Conservation (phyloP, 2,329 filamentous ascomycete genomes). For the Fusarium torreyae region DNA sequence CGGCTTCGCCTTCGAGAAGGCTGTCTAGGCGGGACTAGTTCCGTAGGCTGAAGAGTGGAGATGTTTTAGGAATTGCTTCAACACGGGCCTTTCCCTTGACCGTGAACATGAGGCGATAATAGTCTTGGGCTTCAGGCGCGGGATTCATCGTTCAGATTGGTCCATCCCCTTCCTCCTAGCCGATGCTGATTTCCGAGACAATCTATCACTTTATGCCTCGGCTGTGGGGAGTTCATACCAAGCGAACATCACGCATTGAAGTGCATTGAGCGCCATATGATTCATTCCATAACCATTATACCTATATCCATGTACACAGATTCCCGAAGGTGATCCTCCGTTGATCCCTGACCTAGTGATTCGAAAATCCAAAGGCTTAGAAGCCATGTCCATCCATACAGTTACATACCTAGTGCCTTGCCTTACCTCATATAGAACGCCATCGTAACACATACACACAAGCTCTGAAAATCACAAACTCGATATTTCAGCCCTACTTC, state of each 20-base stretch:
- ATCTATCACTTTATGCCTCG: slow-evolving; percentile 10
- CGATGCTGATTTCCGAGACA: slow-evolving; percentile 25
- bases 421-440: slow-evolving; percentile 35
- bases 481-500: slow-evolving; percentile 20
- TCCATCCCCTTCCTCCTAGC: slow-evolving; percentile 7
- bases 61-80: slow-evolving; percentile 11
- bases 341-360: slow-evolving; percentile 24
- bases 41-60: slow-evolving; percentile 19
- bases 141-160: slow-evolving; percentile 10
- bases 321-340: slow-evolving; percentile 33
- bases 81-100: slow-evolving; percentile 30
- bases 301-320: slow-evolving; percentile 29
- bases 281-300: slow-evolving; percentile 17
- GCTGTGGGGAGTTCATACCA: slow-evolving; percentile 4
- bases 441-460: slow-evolving; percentile 34
- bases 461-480: slow-evolving; percentile 9
- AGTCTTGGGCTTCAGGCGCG: slow-evolving; percentile 10
- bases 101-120: slow-evolving; percentile 20
- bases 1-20: slow-evolving; percentile 29
- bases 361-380: slow-evolving; percentile 19
- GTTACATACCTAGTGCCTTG: slow-evolving; percentile 15
- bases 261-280: background rate
- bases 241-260: slow-evolving; percentile 6
- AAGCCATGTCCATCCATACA: slow-evolving; percentile 22
- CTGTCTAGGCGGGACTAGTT: slow-evolving; percentile 14